Percentiles rank a stretch among this genome's conserved stretches.
phyloP scores from a whole-genome alignment of 108 stramenopile genomes.

The Cyclotella baltica region DNA sequence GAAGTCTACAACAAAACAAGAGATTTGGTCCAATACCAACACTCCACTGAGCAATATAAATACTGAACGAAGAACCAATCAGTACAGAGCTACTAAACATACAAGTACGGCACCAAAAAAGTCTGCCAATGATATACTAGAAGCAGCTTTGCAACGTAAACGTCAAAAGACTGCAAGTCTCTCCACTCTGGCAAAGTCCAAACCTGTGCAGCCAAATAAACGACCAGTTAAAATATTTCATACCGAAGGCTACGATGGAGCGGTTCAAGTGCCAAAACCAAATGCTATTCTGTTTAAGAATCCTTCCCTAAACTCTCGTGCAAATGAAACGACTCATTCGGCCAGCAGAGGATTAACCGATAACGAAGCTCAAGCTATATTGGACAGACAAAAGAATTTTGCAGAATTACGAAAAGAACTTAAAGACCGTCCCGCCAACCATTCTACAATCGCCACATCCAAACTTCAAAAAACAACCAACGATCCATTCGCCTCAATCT shows the following conservation, averaged over 20 bases:
- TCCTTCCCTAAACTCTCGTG: background rate
- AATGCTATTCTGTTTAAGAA: constrained; percentile 45
- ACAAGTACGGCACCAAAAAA: background rate
- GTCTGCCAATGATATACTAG: constrained; percentile 27
- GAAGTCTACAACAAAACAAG: constrained; percentile 5
- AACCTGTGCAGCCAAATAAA: constrained; percentile 14
- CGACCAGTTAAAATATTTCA: constrained; percentile 41
- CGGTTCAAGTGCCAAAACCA: constrained; percentile 74
- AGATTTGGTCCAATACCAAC: background rate
- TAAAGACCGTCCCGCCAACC: background rate
- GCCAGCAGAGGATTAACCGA: background rate
- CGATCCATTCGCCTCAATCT: constrained; percentile 40
- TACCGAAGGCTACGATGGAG: constrained; percentile 62
- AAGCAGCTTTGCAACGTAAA: constrained; percentile 31
- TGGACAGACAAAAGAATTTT: constrained; percentile 52
- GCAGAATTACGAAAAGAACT: constrained; percentile 24
- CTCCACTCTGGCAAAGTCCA: background rate
- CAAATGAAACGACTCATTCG: constrained; percentile 20
- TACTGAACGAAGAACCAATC: constrained; percentile 2
- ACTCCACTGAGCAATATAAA: background rate
- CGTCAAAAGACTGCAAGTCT: background rate
- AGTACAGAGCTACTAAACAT: constrained; percentile 8
- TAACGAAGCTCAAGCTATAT: constrained; percentile 25
- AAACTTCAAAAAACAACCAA: no score
- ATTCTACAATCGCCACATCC: background rate